A percentile compares a stretch with the other conserved stretches of the same genome.
These are phyloP conservation scores for Eutrema salsugineum DNA, from an alignment of 441 rosid species.

Conservation along the genomic window DNA sequence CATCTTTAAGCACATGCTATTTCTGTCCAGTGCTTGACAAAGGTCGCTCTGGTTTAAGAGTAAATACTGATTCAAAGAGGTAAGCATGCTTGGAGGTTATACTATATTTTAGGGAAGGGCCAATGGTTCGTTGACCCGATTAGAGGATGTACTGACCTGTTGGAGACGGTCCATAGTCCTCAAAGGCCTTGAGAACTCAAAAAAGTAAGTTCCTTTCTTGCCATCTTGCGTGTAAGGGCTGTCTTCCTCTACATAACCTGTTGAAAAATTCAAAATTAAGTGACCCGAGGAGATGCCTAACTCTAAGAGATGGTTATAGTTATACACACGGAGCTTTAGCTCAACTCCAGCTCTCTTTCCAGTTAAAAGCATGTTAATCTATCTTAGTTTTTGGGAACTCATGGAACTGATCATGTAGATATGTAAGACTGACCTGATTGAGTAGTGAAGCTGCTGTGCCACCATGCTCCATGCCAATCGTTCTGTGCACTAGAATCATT, in stretches of 20 bases:
- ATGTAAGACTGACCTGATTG: constrained; percentile 53
- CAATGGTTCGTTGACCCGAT: background rate
- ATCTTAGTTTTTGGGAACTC: background rate
- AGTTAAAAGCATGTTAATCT: background rate
- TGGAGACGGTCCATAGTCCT: constrained; percentile 88
- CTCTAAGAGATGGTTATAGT: background rate
- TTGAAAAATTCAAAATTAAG: constrained; percentile 1
- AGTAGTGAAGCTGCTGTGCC: constrained; percentile 76
- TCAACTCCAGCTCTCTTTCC: background rate
- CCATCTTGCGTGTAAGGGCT: constrained; percentile 72
- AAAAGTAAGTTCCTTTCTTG: constrained; percentile 74
- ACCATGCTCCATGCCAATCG: constrained; percentile 96
- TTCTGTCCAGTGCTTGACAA: background rate
- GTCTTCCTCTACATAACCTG: constrained; percentile 88
- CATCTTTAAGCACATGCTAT: background rate
- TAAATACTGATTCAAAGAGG: background rate
- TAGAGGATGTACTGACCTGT: constrained; percentile 56
- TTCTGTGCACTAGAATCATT: constrained; percentile 90
- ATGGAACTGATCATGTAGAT: background rate
- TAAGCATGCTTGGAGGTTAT: background rate
- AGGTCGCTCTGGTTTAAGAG: background rate
- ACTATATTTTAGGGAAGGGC: background rate
- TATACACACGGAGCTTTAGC: background rate
- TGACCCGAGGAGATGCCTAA: constrained; percentile 2
- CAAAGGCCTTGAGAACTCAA: constrained; percentile 89